Conservation (phyloP, 495 filamentous ascomycete genomes). For the Pseudomonodictys pantanalensis region DNA sequence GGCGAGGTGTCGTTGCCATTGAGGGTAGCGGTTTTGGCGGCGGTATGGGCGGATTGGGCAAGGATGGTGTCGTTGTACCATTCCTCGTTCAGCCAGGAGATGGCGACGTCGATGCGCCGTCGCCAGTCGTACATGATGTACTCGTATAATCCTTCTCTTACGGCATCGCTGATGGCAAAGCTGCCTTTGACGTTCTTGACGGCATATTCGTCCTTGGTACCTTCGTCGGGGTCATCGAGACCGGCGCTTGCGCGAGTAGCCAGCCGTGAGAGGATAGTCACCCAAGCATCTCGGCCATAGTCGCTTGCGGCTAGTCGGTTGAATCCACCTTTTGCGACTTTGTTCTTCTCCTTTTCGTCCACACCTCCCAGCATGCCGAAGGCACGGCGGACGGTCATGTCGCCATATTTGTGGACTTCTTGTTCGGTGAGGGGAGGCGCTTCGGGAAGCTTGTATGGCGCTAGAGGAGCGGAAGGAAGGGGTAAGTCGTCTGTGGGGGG, state of each 20-base stretch:
- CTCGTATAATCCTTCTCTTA: slow-evolving; percentile 74
- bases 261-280: slow-evolving; percentile 78
- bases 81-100: slow-evolving; percentile 93
- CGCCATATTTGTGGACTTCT: slow-evolving; percentile 63
- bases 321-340: slow-evolving; percentile 59
- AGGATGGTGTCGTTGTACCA: slow-evolving; percentile 90
- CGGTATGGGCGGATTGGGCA: slow-evolving; percentile 15
- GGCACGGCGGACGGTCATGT: slow-evolving; percentile 67
- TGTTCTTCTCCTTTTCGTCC: slow-evolving; percentile 56
- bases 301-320: slow-evolving; percentile 79
- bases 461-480: slow-evolving; percentile 57
- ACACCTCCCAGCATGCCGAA: slow-evolving; percentile 71
- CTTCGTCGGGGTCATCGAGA: slow-evolving; percentile 52
- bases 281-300: slow-evolving; percentile 87
- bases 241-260: slow-evolving; percentile 75
- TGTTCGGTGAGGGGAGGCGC: slow-evolving; percentile 68
- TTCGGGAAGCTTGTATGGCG: slow-evolving; percentile 73
- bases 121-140: slow-evolving; percentile 91
- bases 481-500: slow-evolving; percentile 49
- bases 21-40: not conserved
- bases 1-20: slow-evolving; percentile 39
- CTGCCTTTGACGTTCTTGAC: slow-evolving; percentile 7
- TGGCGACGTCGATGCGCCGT: slow-evolving; percentile 76
- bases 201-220: slow-evolving; percentile 49
- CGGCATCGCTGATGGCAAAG: slow-evolving; percentile 57